Percentiles rank a stretch among this genome's conserved stretches.
phyloP scores from a whole-genome alignment of 2,329 filamentous ascomycete species.

The Paecilomyces niveus region DNA sequence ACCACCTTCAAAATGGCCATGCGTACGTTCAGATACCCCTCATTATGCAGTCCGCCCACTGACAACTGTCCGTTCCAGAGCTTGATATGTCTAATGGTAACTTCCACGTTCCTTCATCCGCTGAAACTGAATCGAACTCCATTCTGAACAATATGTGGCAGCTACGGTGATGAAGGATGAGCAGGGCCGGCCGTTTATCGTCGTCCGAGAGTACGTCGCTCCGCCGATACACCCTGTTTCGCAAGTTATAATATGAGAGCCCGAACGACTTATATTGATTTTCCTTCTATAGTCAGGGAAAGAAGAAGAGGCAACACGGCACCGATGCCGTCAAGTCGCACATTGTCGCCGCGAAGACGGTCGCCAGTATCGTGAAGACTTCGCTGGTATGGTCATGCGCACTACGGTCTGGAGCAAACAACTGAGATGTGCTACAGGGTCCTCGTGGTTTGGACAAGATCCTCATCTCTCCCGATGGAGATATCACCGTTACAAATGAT shows the following conservation, averaged over 20 bases:
- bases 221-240: background rate
- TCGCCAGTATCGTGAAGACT: constrained; percentile 94
- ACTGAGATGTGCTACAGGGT: constrained; percentile 44
- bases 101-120: constrained; percentile 4
- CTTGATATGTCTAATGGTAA: constrained; percentile 44
- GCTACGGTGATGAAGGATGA: constrained; percentile 90
- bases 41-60: constrained; percentile 22
- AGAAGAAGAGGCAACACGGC: constrained; percentile 93
- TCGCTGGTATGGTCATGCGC: constrained; percentile 57
- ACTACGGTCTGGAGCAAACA: background rate
- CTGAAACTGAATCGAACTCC: constrained; percentile 14
- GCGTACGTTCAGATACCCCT: constrained; percentile 38
- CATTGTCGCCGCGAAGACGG: constrained; percentile 91
- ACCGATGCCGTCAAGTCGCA: constrained; percentile 97
- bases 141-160: constrained; percentile 20
- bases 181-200: constrained; percentile 92
- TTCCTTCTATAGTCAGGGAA: constrained; percentile 65
- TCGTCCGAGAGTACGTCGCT: constrained; percentile 81
- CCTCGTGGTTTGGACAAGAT: constrained; percentile 98
- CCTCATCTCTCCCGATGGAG: constrained; percentile 94
- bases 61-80: constrained; percentile 25
- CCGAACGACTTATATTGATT: constrained; percentile 8
- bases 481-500: constrained; percentile 99
- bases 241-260: background rate
- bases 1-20: constrained; percentile 40